Evolutionary conservation across 495 filamentous ascomycete species (phyloP), one percentile per base, ranked within the genome.

Genomic region (Monascus purpureus): DNA sequence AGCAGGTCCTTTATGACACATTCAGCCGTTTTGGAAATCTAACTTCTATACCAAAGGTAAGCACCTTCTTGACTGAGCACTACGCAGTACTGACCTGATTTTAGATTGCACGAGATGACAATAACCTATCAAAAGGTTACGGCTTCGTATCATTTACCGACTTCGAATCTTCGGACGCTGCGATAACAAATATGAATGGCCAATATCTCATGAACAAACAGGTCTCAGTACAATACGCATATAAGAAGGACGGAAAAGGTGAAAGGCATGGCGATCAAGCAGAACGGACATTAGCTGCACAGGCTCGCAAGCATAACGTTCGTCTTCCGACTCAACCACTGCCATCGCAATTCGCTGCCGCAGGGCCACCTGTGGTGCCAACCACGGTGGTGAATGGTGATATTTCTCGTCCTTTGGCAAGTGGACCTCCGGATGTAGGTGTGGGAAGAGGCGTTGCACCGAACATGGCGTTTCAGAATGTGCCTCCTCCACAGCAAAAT

Each of bases 241-340:
- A 93, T 67, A 97, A 97, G 69, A 96, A 96, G 56, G 92, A 97
- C 47, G 90, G 92, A 26, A 93, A 94, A 58, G 87, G 88, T 38
- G 90, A 96, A 60, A 70, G 92, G 17, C 90, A 97, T 50, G 90
- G 90, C 37, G 90, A 97, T 46, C 67, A 87, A 47, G 90, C 92
- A 19, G 90, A 97, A 58, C 71, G 90, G 42, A 85, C 80, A 70
- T 68, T 97, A 31, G 92, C 90, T 27, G 76, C 80, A 25, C 84
- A 94, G 51, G 90, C 87, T 32, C 83, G 86, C 50, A 87, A 86
- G 52, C 84, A 96, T 57, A 93, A 93, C 45, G 82, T 97, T 33
- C 68, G 75, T 13, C 80, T 76, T 24, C 75, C 79, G 32, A 63
- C 68, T 4, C 80, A 72, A 50, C 65, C 64, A 30, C 41, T 68